These are phyloP conservation scores for Penicillium simplicissimum DNA, from an alignment of 495 filamentous ascomycete species.

Conservation along the genomic window DNA sequence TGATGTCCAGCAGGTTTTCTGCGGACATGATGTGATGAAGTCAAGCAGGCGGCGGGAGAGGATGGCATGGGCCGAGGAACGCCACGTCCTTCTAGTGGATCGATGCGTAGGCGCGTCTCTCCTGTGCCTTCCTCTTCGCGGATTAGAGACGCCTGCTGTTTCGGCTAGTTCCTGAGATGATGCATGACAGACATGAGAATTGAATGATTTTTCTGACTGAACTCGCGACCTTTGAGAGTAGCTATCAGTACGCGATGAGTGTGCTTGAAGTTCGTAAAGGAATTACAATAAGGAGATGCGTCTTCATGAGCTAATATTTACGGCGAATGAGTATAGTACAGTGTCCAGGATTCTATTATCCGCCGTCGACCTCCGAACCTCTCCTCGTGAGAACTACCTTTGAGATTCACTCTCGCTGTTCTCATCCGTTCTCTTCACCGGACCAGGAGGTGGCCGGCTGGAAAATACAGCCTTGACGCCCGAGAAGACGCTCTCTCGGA, in stretches of 20 bases:
- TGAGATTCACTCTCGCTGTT: conserved; percentile 9
- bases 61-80: not conserved
- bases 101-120: not conserved
- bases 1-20: conserved; percentile 28
- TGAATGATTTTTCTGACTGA: conserved; percentile 22
- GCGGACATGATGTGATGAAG: conserved; percentile 44
- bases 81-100: not conserved
- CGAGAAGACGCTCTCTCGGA: conserved; percentile 42
- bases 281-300: not conserved
- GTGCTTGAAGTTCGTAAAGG: too few species aligned
- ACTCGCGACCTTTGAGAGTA: too few species aligned
- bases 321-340: conserved; percentile 12
- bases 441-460: conserved; percentile 34
- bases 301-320: not conserved
- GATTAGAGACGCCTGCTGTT: conserved; percentile 24
- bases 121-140: conserved; percentile 10
- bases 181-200: conserved; percentile 34
- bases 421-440: conserved; percentile 28
- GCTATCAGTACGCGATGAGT: too few species aligned
- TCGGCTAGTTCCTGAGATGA: conserved; percentile 25
- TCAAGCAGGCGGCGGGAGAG: conserved; percentile 28
- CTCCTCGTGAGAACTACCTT: not conserved
- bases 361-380: conserved; percentile 1
- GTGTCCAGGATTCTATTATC: conserved; percentile 5
- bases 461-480: conserved; percentile 38